phyloP scores from a whole-genome alignment of 106 monocot genomes.

The Vanilla planifolia region DNA sequence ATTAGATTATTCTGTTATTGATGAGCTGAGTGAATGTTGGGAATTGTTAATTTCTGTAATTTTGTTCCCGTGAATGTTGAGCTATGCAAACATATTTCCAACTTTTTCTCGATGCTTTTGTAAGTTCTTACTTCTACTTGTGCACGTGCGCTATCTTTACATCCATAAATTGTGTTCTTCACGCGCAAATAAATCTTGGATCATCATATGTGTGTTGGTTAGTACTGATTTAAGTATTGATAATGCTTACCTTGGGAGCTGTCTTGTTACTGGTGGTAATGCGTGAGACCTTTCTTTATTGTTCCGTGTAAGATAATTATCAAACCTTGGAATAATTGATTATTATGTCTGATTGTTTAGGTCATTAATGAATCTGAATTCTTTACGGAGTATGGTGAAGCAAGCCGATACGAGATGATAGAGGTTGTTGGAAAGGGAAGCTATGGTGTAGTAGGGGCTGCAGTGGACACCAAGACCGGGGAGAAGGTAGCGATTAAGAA shows the following conservation, averaged over 20 bases:
- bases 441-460: conserved; percentile 72
- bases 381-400: conserved; percentile 78
- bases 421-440: conserved; percentile 76
- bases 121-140: too few species aligned
- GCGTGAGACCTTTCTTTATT: not conserved
- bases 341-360: conserved; percentile 11
- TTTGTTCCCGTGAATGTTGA: too few species aligned
- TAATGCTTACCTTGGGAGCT: not conserved
- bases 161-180: too few species aligned
- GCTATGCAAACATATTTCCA: too few species aligned
- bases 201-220: not conserved
- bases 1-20: too few species aligned
- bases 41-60: too few species aligned
- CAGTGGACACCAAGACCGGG: conserved; percentile 51
- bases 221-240: not conserved
- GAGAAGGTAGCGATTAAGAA: conserved; percentile 72
- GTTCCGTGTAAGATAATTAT: not conserved
- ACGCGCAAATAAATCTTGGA: too few species aligned
- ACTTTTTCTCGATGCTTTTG: too few species aligned
- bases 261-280: not conserved
- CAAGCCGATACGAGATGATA: conserved; percentile 58
- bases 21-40: not conserved
- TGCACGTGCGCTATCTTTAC: too few species aligned
- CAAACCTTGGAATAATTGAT: too few species aligned
- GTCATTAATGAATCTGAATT: conserved; percentile 39